A percentile compares a stretch with the other conserved stretches of the same genome.
Evolutionary conservation across 768 basidiomycete genomes (phyloP).

Genomic region (Tylopilus sp.): DNA sequence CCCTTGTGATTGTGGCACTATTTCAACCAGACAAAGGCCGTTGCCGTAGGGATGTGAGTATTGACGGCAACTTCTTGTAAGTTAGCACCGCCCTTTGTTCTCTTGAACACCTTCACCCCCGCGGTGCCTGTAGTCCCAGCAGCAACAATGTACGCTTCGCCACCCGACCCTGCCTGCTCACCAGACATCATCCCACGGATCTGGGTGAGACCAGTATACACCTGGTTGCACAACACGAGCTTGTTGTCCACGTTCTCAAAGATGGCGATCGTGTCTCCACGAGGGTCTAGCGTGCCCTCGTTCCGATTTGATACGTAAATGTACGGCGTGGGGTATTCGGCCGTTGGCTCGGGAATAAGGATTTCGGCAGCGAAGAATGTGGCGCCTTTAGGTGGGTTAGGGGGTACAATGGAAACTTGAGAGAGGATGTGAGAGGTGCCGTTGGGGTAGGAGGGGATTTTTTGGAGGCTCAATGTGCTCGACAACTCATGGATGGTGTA

Average conservation of each 20-base stretch:
- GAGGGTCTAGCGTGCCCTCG: constrained; percentile 44
- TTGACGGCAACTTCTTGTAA: constrained; percentile 53
- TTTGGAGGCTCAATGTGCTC: constrained; percentile 56
- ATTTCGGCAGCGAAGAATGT: constrained; percentile 58
- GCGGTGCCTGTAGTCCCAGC: constrained; percentile 49
- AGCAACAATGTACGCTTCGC: constrained; percentile 54
- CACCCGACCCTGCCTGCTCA: constrained; percentile 35
- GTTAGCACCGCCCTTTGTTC: constrained; percentile 51
- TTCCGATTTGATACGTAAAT: constrained; percentile 73
- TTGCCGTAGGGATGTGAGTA: constrained; percentile 46
- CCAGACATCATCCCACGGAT: constrained; percentile 66
- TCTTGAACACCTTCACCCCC: constrained; percentile 55
- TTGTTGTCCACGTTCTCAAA: constrained; percentile 42
- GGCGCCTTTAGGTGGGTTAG: constrained; percentile 36
- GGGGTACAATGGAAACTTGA: constrained; percentile 46
- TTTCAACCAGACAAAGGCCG: constrained; percentile 45
- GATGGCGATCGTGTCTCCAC: constrained; percentile 64
- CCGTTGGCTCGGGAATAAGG: constrained; percentile 49
- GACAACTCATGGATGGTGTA: constrained; percentile 55
- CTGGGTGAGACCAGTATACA: constrained; percentile 61
- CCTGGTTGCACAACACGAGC: constrained; percentile 46
- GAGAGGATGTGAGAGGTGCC: constrained; percentile 50
- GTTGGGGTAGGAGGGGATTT: constrained; percentile 43
- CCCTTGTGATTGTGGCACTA: not conserved
- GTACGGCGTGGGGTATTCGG: constrained; percentile 46